Base-by-base conservation (phyloP, 352 stramenopile genomes). In the Peronospora belbahrii region DNA sequence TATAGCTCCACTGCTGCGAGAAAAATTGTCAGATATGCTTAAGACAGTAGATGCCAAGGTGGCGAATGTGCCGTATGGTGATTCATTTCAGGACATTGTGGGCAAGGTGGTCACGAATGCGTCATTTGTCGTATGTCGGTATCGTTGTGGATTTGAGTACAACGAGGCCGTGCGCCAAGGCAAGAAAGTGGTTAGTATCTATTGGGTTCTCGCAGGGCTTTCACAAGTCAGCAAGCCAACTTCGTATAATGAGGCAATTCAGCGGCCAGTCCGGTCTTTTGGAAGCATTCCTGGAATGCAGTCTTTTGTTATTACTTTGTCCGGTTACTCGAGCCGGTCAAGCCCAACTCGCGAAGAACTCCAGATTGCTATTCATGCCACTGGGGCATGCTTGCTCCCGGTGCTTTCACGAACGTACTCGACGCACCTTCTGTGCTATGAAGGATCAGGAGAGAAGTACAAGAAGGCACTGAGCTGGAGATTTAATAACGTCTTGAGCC, bases 401-500 rank as follows among this genome's bases (percentile, higher is more conserved):
- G 81, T 94, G 20, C 51, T 94, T 7, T 92, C 80, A 19, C 59
- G 80, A 30, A 85, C 74, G 1, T 75, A 94, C 48, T 90, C 83
- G 0, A 92, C 80, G 13, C 83, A 94, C 33, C 52, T 94, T 33
- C 48, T 94, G 5, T 92, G 80, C 44, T 75, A 76, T 38, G 83
- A 90, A 65, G 52, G 71, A 1, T 74, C 65, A 8, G 83, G 83
- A 10, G 83, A 94, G 36, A 94, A 94, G 42, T 94, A 80, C 59
- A 86, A 92, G 56, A 88, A 84, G 42, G 76, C 83, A 6, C 47
- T 87, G 42, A 88, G 73, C 42, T 94, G 83, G 83, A 59, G 65
- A 33, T 85, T 89, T 25, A 53, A 80, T 15, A 90, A 94, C 43
- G 76, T 94, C 19, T 59, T 92, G 41, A 78, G 64, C 22, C 76